Base-by-base conservation (phyloP, 306 rosid species). In the Cyamopsis tetragonoloba region DNA sequence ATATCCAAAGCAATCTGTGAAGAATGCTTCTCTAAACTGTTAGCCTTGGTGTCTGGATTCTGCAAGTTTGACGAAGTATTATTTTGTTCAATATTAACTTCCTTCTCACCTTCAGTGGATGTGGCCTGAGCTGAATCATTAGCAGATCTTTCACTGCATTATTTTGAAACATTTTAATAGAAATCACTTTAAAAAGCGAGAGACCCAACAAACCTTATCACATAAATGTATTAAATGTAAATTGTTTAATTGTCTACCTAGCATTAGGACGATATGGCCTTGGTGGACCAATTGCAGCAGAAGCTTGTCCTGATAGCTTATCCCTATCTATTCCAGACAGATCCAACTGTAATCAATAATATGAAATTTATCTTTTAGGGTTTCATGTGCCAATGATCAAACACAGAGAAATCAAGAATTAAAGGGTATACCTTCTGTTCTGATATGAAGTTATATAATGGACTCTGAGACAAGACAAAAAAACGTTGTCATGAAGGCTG, bases 251-350 rank as follows among this genome's bases (percentile, higher is more conserved):
- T 62, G 42, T 73, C 58, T 80, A 90, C 99, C 90, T 19, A 66
- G 82, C 17, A 65, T 59, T 79, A 74, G 55, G 74, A 75, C 62
- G 59, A 14, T 55, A 54, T 9, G 58, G 47, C 77, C 77, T 78
- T 72, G 75, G 81, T 74, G 77, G 13, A 20, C 8, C 68, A 76
- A 83, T 81, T 74, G 42, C 74, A 41, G 90, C 85, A 26, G 89
- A 80, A 75, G 87, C 83, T 83, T 93, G 95, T 60, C 99, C 99
- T 2, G 99, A 90, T 46, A 93, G 47, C 78, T 86, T 86, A 80
- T 88, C 83, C 79, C 99, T 90, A 51, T 75, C 87, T 61, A 86
- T 48, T 80, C 76, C 91, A 51, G 85, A 86, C 64, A 90, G 51
- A 82, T 90, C 91, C 76, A 93, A 66, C 97, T 93, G 95, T 56